Evolutionary conservation across 352 stramenopile species (phyloP).

Genomic region (Phytophthora colocasiae): DNA sequence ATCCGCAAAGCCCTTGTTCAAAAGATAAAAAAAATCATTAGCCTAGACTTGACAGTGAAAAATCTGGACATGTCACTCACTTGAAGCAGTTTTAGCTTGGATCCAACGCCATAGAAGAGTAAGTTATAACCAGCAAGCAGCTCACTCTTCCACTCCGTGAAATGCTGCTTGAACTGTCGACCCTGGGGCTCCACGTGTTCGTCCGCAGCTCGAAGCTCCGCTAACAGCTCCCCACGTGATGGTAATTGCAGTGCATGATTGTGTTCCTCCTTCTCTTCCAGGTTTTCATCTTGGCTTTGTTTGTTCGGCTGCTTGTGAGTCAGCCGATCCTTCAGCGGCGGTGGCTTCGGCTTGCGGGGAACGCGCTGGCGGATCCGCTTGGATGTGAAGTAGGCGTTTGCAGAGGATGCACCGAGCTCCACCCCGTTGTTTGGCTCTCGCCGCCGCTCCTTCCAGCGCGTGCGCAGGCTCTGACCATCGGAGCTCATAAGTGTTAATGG

Average conservation of each 20-base stretch:
- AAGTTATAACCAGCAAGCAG: constrained; percentile 58
- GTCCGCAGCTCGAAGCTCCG: constrained; percentile 31
- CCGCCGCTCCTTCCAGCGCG: constrained; percentile 25
- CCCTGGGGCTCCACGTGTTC: constrained; percentile 16
- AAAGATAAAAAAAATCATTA: neutral
- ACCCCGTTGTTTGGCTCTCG: constrained; percentile 18
- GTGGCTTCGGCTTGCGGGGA: constrained; percentile 29
- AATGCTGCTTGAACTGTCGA: constrained; percentile 29
- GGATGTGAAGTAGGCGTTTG: constrained; percentile 53
- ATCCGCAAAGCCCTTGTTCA: constrained; percentile 49
- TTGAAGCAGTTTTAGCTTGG: constrained; percentile 62
- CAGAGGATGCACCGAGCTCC: constrained; percentile 37
- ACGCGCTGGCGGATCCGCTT: constrained; percentile 34
- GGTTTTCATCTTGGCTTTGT: neutral
- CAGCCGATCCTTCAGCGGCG: constrained; percentile 24
- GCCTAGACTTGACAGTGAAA: neutral
- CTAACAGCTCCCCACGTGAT: constrained; percentile 23
- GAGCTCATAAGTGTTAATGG: constrained; percentile 6
- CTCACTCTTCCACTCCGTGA: constrained; percentile 52
- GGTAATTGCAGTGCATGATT: constrained; percentile 27
- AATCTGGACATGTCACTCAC: constrained; percentile 20
- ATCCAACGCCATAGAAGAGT: constrained; percentile 61
- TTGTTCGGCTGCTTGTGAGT: constrained; percentile 11
- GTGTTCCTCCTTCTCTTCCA: constrained; percentile 9
- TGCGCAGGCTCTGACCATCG: constrained; percentile 22